Evolutionary conservation across 2,329 filamentous ascomycete species (phyloP).

Genomic region (Hypoxylon sp.): DNA sequence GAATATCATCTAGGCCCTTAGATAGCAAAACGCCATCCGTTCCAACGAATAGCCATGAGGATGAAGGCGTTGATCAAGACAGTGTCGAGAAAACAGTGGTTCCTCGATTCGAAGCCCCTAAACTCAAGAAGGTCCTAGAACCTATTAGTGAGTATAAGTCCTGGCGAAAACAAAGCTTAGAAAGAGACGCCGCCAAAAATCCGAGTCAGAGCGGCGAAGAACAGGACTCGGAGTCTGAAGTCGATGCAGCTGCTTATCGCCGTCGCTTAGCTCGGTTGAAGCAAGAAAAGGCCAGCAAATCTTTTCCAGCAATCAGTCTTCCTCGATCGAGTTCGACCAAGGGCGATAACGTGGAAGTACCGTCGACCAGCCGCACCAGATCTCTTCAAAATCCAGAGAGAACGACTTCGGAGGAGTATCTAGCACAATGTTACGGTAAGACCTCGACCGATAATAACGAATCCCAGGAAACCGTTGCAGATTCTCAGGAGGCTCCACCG

Average conservation of each 20-base stretch:
- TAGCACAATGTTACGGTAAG: slow-evolving; percentile 36
- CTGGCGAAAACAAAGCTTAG: slow-evolving; percentile 37
- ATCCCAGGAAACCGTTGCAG: slow-evolving; percentile 51
- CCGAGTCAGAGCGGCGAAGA: slow-evolving; percentile 39
- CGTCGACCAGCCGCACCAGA: slow-evolving; percentile 49
- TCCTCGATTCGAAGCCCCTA: slow-evolving; percentile 25
- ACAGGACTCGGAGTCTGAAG: slow-evolving; percentile 47
- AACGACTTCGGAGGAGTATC: slow-evolving; percentile 30
- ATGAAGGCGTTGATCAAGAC: slow-evolving; percentile 19
- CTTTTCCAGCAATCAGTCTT: slow-evolving; percentile 47
- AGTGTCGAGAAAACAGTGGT: slow-evolving; percentile 39
- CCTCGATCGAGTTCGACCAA: slow-evolving; percentile 39
- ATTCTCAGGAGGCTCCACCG: slow-evolving; percentile 47
- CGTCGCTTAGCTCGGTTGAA: slow-evolving; percentile 46
- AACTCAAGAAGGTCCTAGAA: slow-evolving; percentile 40
- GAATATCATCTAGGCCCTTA: slow-evolving; percentile 41
- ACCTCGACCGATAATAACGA: slow-evolving; percentile 37
- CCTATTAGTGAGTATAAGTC: slow-evolving; percentile 49
- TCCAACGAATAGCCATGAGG: slow-evolving; percentile 30
- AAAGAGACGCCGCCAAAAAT: slow-evolving; percentile 31
- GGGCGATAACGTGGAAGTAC: slow-evolving; percentile 47
- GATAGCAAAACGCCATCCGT: slow-evolving; percentile 35
- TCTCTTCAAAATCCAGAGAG: slow-evolving; percentile 10
- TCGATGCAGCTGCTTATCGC: slow-evolving; percentile 43
- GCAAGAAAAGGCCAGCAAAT: slow-evolving; percentile 47